Conservation (phyloP, 2,329 filamentous ascomycete genomes). For the Neonectria coccinea region DNA sequence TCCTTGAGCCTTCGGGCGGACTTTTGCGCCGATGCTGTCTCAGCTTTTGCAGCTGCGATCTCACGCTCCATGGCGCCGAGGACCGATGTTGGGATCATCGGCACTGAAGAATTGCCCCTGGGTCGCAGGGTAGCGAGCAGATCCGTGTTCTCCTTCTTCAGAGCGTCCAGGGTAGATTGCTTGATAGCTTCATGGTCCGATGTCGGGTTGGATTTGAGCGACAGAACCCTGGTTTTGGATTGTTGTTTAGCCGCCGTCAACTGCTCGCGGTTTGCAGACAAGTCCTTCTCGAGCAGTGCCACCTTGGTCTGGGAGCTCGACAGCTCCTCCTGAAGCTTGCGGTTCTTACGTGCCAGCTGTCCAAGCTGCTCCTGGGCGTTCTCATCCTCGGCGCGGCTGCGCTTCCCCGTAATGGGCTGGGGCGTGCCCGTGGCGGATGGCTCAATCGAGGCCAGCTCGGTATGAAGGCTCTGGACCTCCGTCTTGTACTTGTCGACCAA, state of each 20-base stretch:
- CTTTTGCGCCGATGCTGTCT: slow-evolving; percentile 82
- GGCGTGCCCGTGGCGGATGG: slow-evolving; percentile 51
- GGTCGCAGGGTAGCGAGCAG: slow-evolving; percentile 78
- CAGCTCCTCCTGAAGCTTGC: slow-evolving; percentile 84
- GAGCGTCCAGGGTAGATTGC: slow-evolving; percentile 78
- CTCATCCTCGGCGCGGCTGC: slow-evolving; percentile 70
- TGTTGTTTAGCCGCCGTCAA: slow-evolving; percentile 74
- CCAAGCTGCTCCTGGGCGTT: slow-evolving; percentile 79
- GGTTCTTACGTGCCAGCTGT: slow-evolving; percentile 87
- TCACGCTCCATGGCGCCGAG: slow-evolving; percentile 82
- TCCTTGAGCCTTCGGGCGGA: slow-evolving; percentile 87
- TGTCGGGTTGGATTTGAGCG: slow-evolving; percentile 92
- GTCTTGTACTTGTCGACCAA: slow-evolving; percentile 87
- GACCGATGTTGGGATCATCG: slow-evolving; percentile 80
- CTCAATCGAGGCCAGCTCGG: slow-evolving; percentile 78
- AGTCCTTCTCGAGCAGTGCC: slow-evolving; percentile 79
- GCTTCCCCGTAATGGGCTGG: slow-evolving; percentile 68
- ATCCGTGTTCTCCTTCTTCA: slow-evolving; percentile 86
- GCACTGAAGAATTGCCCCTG: slow-evolving; percentile 57
- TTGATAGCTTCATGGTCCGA: slow-evolving; percentile 88
- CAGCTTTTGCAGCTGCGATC: slow-evolving; percentile 76
- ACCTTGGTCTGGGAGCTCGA: slow-evolving; percentile 75
- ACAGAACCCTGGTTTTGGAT: slow-evolving; percentile 83
- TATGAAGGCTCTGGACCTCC: slow-evolving; percentile 80
- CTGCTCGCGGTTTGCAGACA: slow-evolving; percentile 78